Evolutionary conservation across 805 yeast genomes (phyloP), one percentile per base, ranked within the genome.

Genomic region (Barnettozyma populi): DNA sequence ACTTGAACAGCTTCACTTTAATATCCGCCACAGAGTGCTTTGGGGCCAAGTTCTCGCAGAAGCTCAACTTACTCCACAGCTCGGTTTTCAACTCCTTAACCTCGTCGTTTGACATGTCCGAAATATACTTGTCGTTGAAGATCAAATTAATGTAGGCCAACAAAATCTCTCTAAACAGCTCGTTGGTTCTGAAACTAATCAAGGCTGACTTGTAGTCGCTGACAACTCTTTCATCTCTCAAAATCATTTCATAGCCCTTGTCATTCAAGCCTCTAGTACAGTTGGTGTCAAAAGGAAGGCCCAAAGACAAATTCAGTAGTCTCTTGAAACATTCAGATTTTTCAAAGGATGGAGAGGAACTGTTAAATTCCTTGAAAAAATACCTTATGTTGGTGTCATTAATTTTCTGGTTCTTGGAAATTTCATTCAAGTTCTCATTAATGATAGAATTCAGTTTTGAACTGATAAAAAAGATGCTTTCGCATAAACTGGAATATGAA

Each of bases 101-200:
- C 42, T 59, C 62, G 4, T 54, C 59, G 36, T 49, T 41, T 24
- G 57, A 59, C 29, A 58, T 37, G 20, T 49, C 48, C 3, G 50
- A 14, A 7, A 45, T 23, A 5, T 24, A n/a, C 7, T 47, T 50
- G 32, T 52, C 49, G 40, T 56, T 57, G 45, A 58, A 59, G 10
- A 58, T 59, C 45, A 61, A 51, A 35, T 54, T 51, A 35, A 58
- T 56, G 42, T 59, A 60, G 25, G 51, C 59, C 23, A 61, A 44
- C 25, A 60, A 34, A 11, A 59, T 60, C 32, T 55, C 56, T 47
- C 64, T 53, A 46, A 62, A 57, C 8, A 64, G 37, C 47, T 63
- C 67, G 49, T 61, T 63, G 10, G 65, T 59, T 52, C 65, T 59
- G 5, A 64, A 45, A 35, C 61, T 55, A 18, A 55, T 51, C 5